Percentiles rank a stretch among this genome's conserved stretches.
These are phyloP conservation scores for Eutrema heterophyllum DNA, from an alignment of 345 rosid species.

Conservation along the genomic window DNA sequence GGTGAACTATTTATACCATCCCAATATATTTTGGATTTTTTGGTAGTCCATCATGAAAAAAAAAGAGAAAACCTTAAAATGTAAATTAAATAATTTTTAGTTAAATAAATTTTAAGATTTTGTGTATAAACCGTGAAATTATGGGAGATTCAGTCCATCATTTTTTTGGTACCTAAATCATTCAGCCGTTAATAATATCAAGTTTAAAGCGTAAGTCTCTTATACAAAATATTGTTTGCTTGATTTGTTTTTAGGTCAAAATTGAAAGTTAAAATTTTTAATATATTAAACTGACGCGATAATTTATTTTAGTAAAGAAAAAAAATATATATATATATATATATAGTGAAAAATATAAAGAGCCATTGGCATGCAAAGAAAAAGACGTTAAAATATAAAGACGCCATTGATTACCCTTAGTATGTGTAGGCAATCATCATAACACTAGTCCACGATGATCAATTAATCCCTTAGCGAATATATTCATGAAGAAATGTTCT, in stretches of 20 bases:
- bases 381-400: background rate
- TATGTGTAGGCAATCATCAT: slow-evolving; percentile 23
- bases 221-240: background rate
- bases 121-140: no score
- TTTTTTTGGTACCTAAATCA: no score
- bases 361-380: background rate
- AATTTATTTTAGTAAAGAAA: slow-evolving; percentile 11
- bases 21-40: background rate
- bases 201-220: no score
- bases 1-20: no score
- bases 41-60: background rate
- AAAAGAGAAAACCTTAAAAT: background rate
- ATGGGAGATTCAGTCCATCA: no score
- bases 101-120: no score
- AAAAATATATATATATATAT: no score
- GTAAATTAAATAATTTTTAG: no score
- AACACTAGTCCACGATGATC: slow-evolving; percentile 7
- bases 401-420: background rate
- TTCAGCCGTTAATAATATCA: no score
- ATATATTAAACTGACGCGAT: background rate
- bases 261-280: slow-evolving; percentile 1
- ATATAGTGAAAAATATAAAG: slow-evolving; percentile 1
- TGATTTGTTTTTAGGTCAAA: background rate
- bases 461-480: background rate
- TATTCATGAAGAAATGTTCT: slow-evolving; percentile 13